Conservation (phyloP, 495 filamentous ascomycete genomes). For the Oidiodendron maius region DNA sequence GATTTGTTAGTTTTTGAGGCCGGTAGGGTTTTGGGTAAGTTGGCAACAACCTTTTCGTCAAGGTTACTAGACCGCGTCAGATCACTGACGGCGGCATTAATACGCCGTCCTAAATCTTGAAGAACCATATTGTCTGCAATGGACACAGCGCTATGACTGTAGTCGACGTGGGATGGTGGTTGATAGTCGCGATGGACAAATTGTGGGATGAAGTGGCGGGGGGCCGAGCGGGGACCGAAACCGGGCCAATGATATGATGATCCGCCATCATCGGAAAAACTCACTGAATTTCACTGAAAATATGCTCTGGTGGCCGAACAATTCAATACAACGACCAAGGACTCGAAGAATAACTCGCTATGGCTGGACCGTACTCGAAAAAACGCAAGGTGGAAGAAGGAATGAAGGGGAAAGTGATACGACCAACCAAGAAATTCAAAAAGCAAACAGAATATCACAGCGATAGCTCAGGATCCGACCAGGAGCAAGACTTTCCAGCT, state of each 20-base stretch:
- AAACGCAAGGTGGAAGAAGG: slow-evolving; percentile 57
- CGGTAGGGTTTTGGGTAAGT: background rate
- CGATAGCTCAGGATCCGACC: slow-evolving; percentile 46
- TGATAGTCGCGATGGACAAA: background rate
- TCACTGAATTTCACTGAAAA: slow-evolving; percentile 13
- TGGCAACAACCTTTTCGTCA: slow-evolving; percentile 76
- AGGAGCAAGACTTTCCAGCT: slow-evolving; percentile 47
- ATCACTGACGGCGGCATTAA: slow-evolving; percentile 93
- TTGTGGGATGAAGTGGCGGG: slow-evolving; percentile 1
- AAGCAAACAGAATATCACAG: slow-evolving; percentile 70
- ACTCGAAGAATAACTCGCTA: slow-evolving; percentile 1
- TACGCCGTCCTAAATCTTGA: slow-evolving; percentile 96
- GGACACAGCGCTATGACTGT: background rate
- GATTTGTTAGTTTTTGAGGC: slow-evolving; percentile 4
- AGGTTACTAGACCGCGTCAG: slow-evolving; percentile 86
- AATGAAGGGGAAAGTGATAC: slow-evolving; percentile 44
- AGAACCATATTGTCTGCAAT: slow-evolving; percentile 72
- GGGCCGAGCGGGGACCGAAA: background rate
- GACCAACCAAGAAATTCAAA: slow-evolving; percentile 44
- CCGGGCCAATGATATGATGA: background rate
- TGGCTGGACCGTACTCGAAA: slow-evolving; percentile 38
- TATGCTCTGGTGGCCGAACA: background rate
- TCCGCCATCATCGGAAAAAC: slow-evolving; percentile 1
- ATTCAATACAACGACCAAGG: slow-evolving; percentile 1
- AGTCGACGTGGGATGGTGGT: background rate